Percentiles rank a stretch among this genome's conserved stretches.
These are phyloP conservation scores for Tagetes patula DNA, from an alignment of 129 eudicot species.

Conservation along the genomic window DNA sequence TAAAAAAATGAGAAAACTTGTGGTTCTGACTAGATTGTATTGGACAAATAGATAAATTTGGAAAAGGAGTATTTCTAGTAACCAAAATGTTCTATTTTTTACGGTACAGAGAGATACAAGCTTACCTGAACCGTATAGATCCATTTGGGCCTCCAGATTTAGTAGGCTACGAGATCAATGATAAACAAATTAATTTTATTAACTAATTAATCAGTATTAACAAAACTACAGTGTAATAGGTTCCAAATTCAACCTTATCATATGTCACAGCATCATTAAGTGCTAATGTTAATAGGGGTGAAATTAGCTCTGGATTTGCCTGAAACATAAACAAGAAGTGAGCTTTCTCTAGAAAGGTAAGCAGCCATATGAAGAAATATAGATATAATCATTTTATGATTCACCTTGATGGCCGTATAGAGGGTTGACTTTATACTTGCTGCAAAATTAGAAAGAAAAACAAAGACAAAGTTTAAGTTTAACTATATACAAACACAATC, in stretches of 20 bases:
- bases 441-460: slow-evolving; percentile 29
- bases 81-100: not conserved
- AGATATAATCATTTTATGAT: not conserved
- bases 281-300: slow-evolving; percentile 76
- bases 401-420: slow-evolving; percentile 71
- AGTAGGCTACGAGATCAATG: slow-evolving; percentile 74
- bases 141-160: slow-evolving; percentile 99
- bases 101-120: not conserved
- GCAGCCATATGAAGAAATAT: not conserved
- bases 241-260: slow-evolving; percentile 68
- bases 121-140: slow-evolving; percentile 91
- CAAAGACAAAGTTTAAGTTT: slow-evolving; percentile 2
- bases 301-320: slow-evolving; percentile 73
- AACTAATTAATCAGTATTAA: slow-evolving; percentile 10
- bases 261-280: slow-evolving; percentile 85
- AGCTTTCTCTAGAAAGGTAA: slow-evolving; percentile 4
- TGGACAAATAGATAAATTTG: not conserved
- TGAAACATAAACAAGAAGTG: slow-evolving; percentile 32
- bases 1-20: not conserved
- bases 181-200: slow-evolving; percentile 20
- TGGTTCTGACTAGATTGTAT: not conserved
- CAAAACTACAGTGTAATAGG: slow-evolving; percentile 20
- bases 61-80: not conserved
- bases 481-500: not conserved
- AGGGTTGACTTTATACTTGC: slow-evolving; percentile 76